Evolutionary conservation across 345 rosid genomes (phyloP).

Genomic region (Hibiscus trionum): DNA sequence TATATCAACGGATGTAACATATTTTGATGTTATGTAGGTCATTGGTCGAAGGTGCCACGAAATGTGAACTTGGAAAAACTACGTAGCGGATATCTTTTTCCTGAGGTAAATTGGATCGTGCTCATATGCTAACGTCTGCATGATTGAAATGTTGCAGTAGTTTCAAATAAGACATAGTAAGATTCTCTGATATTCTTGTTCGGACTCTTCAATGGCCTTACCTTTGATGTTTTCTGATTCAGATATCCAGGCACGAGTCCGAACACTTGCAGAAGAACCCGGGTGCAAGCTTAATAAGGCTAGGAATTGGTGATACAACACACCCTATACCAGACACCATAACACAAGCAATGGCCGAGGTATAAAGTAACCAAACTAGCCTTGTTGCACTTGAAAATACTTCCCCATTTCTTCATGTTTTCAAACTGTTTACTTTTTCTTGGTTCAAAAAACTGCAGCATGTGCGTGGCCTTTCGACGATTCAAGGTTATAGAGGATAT

Average conservation of each 20-base stretch:
- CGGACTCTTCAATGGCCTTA: neutral
- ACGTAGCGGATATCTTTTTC: constrained; percentile 52
- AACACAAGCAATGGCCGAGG: constrained; percentile 54
- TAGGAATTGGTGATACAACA: constrained; percentile 76
- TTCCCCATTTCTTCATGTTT: neutral
- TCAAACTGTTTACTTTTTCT: neutral
- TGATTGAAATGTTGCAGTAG: neutral
- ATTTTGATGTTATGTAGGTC: constrained; percentile 27
- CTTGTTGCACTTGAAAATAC: neutral
- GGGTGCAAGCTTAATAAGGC: constrained; percentile 47
- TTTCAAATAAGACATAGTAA: neutral
- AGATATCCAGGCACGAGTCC: constrained; percentile 45
- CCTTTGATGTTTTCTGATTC: neutral
- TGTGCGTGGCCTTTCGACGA: constrained; percentile 45
- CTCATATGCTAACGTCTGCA: neutral
- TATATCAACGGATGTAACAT: neutral
- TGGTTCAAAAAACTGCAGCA: constrained; percentile 43
- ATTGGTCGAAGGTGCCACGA: constrained; percentile 39
- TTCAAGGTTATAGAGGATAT: constrained; percentile 46
- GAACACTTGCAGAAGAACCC: constrained; percentile 47
- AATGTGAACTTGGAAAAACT: constrained; percentile 60
- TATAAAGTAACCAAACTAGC: constrained; percentile 6
- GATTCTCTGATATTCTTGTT: neutral
- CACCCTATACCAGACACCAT: constrained; percentile 56
- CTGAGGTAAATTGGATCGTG: constrained; percentile 36